phyloP scores from a whole-genome alignment of 2,329 filamentous ascomycete genomes.

The Nemania diffusa region DNA sequence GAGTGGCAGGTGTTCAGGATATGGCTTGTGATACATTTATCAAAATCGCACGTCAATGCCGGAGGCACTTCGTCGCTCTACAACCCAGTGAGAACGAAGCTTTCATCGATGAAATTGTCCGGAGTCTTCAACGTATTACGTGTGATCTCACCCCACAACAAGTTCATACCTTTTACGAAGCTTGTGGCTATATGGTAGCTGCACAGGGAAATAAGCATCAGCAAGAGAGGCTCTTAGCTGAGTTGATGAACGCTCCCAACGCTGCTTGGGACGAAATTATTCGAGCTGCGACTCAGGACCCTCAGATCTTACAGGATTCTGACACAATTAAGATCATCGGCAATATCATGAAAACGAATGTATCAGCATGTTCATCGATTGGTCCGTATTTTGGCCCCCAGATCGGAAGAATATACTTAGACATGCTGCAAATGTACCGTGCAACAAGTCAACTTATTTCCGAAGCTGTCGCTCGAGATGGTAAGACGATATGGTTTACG shows the following conservation, averaged over 20 bases:
- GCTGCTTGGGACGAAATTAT: constrained; percentile 97
- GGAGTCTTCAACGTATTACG: constrained; percentile 95
- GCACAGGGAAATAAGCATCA: constrained; percentile 95
- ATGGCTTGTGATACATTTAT: constrained; percentile 99
- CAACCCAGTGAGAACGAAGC: constrained; percentile 95
- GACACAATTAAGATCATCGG: constrained; percentile 99
- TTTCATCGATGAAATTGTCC: constrained; percentile 98
- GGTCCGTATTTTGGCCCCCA: constrained; percentile 98
- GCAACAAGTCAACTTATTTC: constrained; percentile 97
- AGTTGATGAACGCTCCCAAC: constrained; percentile 94
- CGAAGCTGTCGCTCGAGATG: constrained; percentile 86
- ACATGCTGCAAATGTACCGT: constrained; percentile 99
- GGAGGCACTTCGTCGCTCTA: constrained; percentile 94
- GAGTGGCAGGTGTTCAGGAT: constrained; percentile 82
- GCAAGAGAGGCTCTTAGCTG: constrained; percentile 89
- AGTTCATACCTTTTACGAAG: constrained; percentile 98
- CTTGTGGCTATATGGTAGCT: constrained; percentile 98
- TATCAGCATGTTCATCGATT: constrained; percentile 96
- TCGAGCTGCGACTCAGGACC: constrained; percentile 83
- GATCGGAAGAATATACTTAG: constrained; percentile 95
- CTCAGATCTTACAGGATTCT: constrained; percentile 85
- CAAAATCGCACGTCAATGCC: constrained; percentile 98
- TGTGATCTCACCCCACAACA: constrained; percentile 95
- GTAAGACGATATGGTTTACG: constrained; percentile 57
- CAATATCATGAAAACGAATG: constrained; percentile 99